Base-by-base conservation (phyloP, 768 basidiomycete genomes). In the Gymnopilus dilepis region DNA sequence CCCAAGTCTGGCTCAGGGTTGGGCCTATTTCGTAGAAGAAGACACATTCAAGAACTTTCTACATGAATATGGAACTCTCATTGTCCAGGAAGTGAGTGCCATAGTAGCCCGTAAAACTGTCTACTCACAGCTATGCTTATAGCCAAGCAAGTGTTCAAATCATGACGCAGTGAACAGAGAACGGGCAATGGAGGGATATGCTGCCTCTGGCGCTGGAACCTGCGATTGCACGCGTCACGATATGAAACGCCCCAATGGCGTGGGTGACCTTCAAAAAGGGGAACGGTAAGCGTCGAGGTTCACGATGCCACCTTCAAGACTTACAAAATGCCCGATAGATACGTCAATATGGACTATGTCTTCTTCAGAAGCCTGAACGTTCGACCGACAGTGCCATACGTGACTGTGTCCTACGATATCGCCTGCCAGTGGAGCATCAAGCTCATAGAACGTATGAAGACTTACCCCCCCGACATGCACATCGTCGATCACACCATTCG, bases 221-320 rank as follows among this genome's bases (percentile, higher is more conserved):
- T 61, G 67, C 0, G 66, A 68, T 21, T 77, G 74, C 41, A 61
- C 61, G 1, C 59, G 69, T 7, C 74, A 76, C 47, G 67, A 72
- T 51, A 63, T 74, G 57, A 67, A 69, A 34, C 63, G 65, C 2
- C 67, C 69, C 4, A 65, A 34, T 21, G 64, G 66, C 6, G 61
- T 76, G 1, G 74, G 73, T 28, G 72, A 74, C 62, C 48, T 77
- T 2, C 76, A 77, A 52, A 70, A 72, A 30, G 75, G 74, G 12
- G 76, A 76, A 68, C 31, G 69, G 74, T 75, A 51, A 19, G 69
- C 45, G n/a, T n/a, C 26, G 17, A 4, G 13, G 40, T 51, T 40
- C 15, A 30, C 28, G 31, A 24, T 56, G 31, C 13, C 22, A 13
- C 37, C 24, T 26, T 40, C 22, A 31, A 19, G 13, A 37, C 34